Percentiles rank a stretch among this genome's conserved stretches.
Evolutionary conservation across 257 asterid genomes (phyloP).

Genomic region (Solanum boliviense): DNA sequence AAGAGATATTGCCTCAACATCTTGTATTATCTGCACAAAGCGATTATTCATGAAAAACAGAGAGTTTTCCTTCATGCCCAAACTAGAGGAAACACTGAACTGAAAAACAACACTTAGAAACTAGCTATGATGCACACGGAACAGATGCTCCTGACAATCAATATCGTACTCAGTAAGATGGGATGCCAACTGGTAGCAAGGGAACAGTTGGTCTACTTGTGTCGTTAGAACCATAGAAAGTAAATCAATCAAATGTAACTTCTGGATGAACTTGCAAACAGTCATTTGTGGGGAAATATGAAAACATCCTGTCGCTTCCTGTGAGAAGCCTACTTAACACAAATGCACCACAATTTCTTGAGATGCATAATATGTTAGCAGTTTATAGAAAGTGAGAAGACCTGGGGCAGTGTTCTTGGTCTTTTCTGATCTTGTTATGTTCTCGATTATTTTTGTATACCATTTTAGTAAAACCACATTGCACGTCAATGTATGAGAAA

Average conservation of each 20-base stretch:
- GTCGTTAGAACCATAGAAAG: not conserved
- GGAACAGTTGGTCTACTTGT: not conserved
- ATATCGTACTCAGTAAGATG: not conserved
- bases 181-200: not conserved
- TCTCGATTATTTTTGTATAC: not conserved
- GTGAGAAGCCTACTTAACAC: not conserved
- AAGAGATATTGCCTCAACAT: conserved; percentile 61
- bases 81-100: not conserved
- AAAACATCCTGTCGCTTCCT: not conserved
- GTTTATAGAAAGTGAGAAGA: not conserved
- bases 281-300: not conserved
- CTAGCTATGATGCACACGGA: not conserved
- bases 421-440: not conserved
- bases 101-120: not conserved
- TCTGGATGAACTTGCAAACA: not conserved
- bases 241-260: not conserved
- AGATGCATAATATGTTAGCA: not conserved
- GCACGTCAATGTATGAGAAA: not conserved
- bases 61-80: conserved; percentile 5
- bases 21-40: conserved; percentile 58
- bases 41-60: conserved; percentile 4
- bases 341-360: not conserved
- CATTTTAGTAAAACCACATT: not conserved
- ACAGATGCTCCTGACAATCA: not conserved
- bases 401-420: not conserved